Percentiles rank a stretch among this genome's conserved stretches.
Conservation (phyloP, 441 rosid genomes). For the Gossypium trilobum region DNA sequence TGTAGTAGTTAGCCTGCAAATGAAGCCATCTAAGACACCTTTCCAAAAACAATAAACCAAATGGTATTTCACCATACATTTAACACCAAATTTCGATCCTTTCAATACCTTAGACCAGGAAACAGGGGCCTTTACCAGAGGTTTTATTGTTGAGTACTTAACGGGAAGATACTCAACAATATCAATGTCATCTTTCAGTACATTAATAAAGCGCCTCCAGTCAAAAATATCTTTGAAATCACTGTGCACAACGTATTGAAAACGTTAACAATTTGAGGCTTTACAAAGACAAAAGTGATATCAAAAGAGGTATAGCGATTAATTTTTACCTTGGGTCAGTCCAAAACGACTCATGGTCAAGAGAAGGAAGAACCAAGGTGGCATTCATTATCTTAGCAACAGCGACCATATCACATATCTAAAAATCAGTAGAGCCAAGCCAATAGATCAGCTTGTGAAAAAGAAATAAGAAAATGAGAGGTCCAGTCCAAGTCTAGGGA, state of each 20-base stretch:
- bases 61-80: background rate
- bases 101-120: constrained; percentile 92
- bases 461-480: background rate
- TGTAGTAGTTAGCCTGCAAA: constrained; percentile 85
- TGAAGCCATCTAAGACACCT: constrained; percentile 16
- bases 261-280: background rate
- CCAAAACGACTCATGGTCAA: constrained; percentile 90
- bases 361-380: constrained; percentile 85
- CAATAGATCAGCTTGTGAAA: background rate
- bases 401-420: constrained; percentile 98
- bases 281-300: background rate
- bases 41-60: constrained; percentile 4
- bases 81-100: constrained; percentile 10
- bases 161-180: constrained; percentile 73
- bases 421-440: constrained; percentile 12
- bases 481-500: background rate
- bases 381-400: constrained; percentile 91
- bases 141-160: constrained; percentile 40
- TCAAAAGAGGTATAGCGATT: background rate
- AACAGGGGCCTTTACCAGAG: constrained; percentile 70
- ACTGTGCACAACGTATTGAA: constrained; percentile 33
- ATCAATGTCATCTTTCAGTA: constrained; percentile 57
- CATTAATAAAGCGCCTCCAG: constrained; percentile 77
- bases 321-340: constrained; percentile 72
- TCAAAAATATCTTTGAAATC: constrained; percentile 85